A percentile compares a stretch with the other conserved stretches of the same genome.
Evolutionary conservation across 1,284 basidiomycete species (phyloP).

Genomic region (Wallemia hederae): DNA sequence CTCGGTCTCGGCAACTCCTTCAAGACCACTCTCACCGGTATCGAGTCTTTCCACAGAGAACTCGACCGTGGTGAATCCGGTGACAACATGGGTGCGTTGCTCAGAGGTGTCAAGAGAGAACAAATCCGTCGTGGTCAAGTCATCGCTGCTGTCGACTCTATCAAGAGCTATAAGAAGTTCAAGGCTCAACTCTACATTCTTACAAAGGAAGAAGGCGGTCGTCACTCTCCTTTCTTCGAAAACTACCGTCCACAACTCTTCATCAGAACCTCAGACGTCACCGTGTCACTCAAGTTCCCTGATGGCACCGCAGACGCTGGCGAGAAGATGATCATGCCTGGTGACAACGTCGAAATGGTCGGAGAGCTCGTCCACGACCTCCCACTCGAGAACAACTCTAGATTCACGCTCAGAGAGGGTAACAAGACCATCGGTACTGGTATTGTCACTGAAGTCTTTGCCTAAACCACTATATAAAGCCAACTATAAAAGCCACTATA

Average conservation of each 20-base stretch:
- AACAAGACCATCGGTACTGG: constrained; percentile 80
- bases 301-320: constrained; percentile 36
- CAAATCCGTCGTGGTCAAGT: constrained; percentile 85
- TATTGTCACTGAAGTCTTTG: constrained; percentile 54
- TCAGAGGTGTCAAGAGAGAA: constrained; percentile 92
- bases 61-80: constrained; percentile 94
- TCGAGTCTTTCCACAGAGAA: constrained; percentile 99
- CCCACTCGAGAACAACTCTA: constrained; percentile 66
- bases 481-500: no score
- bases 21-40: constrained; percentile 88
- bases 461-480: no score
- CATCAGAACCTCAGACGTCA: constrained; percentile 85
- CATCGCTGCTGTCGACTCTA: constrained; percentile 61
- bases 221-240: constrained; percentile 88
- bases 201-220: constrained; percentile 93
- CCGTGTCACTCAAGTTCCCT: constrained; percentile 59
- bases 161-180: constrained; percentile 86
- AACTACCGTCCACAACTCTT: constrained; percentile 94
- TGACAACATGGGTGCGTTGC: constrained; percentile 95
- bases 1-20: constrained; percentile 54
- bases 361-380: constrained; percentile 64
- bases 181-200: constrained; percentile 68
- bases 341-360: constrained; percentile 87
- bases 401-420: constrained; percentile 94
- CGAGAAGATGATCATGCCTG: constrained; percentile 40